Evolutionary conservation across 1,139 yeast species (phyloP).

Genomic region (Geotrichum reessii): DNA sequence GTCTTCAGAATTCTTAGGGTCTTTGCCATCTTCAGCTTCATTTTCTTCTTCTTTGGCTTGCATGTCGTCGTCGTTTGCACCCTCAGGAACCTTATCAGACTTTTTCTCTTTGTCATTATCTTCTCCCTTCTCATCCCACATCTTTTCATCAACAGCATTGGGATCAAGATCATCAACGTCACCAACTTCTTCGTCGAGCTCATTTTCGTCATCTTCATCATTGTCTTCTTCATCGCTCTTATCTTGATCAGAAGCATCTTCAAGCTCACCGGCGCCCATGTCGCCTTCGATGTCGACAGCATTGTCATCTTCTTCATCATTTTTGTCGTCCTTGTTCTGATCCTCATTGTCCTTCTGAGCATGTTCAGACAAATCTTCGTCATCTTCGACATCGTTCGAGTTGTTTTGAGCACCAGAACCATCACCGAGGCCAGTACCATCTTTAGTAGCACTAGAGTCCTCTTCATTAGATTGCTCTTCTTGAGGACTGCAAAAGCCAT

Average conservation of each 20-base stretch:
- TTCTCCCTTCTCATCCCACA: slow-evolving; percentile 95
- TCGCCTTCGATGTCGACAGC: slow-evolving; percentile 95
- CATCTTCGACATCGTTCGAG: slow-evolving; percentile 84
- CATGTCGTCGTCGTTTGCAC: slow-evolving; percentile 49
- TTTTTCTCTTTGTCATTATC: slow-evolving; percentile 64
- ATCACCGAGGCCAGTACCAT: slow-evolving; percentile 96
- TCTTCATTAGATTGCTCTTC: slow-evolving; percentile 66
- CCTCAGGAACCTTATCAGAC: slow-evolving; percentile 58
- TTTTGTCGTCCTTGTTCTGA: slow-evolving; percentile 56
- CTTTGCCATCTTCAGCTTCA: slow-evolving; percentile 63
- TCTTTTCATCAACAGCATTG: slow-evolving; percentile 91
- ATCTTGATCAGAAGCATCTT: slow-evolving; percentile 60
- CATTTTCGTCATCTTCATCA: slow-evolving; percentile 49
- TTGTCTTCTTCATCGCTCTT: slow-evolving; percentile 51
- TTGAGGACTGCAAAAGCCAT: slow-evolving; percentile 93
- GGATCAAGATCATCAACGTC: slow-evolving; percentile 89
- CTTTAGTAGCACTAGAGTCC: slow-evolving; percentile 42
- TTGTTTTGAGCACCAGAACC: slow-evolving; percentile 84
- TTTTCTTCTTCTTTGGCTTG: slow-evolving; percentile 72
- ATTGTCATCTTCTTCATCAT: slow-evolving; percentile 52
- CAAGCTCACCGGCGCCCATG: slow-evolving; percentile 84
- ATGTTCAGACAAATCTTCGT: slow-evolving; percentile 83
- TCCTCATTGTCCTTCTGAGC: slow-evolving; percentile 83
- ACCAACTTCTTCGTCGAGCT: slow-evolving; percentile 82
- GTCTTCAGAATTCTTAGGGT: slow-evolving; percentile 53